Evolutionary conservation across 495 filamentous ascomycete genomes (phyloP).

Genomic region (Friedmanniomyces simplex): DNA sequence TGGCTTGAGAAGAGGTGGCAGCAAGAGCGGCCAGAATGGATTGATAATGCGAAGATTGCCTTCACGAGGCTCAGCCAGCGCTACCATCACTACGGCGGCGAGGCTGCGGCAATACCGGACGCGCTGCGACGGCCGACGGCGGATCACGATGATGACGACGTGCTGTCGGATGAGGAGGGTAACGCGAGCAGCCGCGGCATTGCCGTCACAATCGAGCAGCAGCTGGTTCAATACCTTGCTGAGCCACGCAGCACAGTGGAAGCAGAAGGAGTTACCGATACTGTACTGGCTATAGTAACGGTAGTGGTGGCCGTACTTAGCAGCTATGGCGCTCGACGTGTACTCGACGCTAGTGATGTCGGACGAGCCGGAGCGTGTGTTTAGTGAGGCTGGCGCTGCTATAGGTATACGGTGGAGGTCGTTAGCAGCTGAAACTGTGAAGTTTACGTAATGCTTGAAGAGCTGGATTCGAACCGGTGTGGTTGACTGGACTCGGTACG

Average conservation of each 20-base stretch:
- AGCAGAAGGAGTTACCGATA: not conserved
- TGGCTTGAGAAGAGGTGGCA: conserved; percentile 5
- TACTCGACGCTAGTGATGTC: conserved; percentile 6
- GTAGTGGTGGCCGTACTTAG: not conserved
- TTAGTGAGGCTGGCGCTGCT: conserved; percentile 1
- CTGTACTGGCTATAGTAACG: not conserved
- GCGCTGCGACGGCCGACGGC: not conserved
- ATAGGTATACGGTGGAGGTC: not conserved
- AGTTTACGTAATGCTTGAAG: not conserved
- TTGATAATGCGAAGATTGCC: not conserved
- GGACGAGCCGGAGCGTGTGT: conserved; percentile 8
- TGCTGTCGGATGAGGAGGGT: not conserved
- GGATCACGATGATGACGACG: not conserved
- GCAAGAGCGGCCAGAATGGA: not conserved
- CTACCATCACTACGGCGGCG: not conserved
- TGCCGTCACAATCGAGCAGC: not conserved
- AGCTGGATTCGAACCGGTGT: not conserved
- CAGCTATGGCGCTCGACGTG: conserved; percentile 4
- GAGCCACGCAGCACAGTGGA: not conserved
- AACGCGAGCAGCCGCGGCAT: not conserved
- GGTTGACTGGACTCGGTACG: not conserved
- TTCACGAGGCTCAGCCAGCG: not conserved
- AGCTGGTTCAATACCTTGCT: not conserved
- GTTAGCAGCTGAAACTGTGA: not conserved
- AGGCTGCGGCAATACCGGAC: not conserved